Evolutionary conservation across 495 filamentous ascomycete genomes (phyloP).

Genomic region (Collariella sp.): DNA sequence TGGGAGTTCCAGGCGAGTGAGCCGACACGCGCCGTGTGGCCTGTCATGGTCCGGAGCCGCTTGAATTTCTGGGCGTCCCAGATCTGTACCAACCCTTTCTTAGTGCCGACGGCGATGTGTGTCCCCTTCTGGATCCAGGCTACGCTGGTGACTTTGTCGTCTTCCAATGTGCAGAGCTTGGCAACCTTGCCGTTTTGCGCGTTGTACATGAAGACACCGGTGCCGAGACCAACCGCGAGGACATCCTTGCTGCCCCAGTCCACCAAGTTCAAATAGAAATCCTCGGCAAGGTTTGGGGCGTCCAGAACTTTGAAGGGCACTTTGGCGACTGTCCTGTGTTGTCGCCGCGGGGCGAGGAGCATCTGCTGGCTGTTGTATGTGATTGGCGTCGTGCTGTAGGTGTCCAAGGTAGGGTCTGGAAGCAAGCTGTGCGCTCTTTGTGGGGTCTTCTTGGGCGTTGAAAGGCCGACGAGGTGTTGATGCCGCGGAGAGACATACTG

Average conservation of each 20-base stretch:
- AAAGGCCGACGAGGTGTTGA: constrained; percentile 57
- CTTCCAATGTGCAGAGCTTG: constrained; percentile 84
- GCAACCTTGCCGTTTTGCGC: constrained; percentile 76
- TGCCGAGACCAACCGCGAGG: constrained; percentile 82
- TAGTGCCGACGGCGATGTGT: constrained; percentile 88
- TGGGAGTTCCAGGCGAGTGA: constrained; percentile 97
- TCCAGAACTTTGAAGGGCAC: constrained; percentile 97
- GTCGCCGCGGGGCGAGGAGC: constrained; percentile 78
- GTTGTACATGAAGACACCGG: constrained; percentile 99
- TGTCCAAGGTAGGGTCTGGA: constrained; percentile 76
- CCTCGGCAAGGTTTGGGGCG: constrained; percentile 90
- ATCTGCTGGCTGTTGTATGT: constrained; percentile 84
- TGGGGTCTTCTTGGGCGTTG: constrained; percentile 81
- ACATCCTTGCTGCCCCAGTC: constrained; percentile 97
- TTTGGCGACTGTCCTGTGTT: constrained; percentile 82
- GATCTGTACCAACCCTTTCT: constrained; percentile 89
- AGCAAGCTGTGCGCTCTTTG: constrained; percentile 78
- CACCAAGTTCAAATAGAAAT: constrained; percentile 94
- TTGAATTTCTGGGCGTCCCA: constrained; percentile 88
- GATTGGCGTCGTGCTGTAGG: constrained; percentile 90
- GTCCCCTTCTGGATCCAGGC: constrained; percentile 96
- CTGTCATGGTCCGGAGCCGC: constrained; percentile 88
- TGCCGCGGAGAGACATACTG: constrained; percentile 78
- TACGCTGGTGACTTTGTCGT: constrained; percentile 92
- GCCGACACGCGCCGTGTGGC: constrained; percentile 82